Conservation (phyloP, 768 basidiomycete species). For the Suillus cothurnatus region DNA sequence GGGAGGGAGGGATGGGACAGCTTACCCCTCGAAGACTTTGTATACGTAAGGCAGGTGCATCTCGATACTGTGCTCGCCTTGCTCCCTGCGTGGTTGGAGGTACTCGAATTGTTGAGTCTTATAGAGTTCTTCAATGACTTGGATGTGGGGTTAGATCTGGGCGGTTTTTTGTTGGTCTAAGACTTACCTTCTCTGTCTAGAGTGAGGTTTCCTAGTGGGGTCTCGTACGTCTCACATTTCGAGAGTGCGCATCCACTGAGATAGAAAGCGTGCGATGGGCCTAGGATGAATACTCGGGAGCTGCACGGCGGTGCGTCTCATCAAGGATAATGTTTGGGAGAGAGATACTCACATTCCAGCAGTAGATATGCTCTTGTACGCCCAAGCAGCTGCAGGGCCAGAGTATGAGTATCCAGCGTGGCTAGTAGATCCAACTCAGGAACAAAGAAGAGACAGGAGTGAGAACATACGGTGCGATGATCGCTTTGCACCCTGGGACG, state of each 20-base stretch:
- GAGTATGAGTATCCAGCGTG: constrained; percentile 98
- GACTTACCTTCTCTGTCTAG: constrained; percentile 78
- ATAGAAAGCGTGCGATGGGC: constrained; percentile 93
- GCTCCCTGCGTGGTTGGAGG: constrained; percentile 72
- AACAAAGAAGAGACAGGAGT: neutral
- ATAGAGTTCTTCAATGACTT: constrained; percentile 69
- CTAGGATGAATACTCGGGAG: constrained; percentile 90
- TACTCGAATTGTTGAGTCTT: constrained; percentile 68
- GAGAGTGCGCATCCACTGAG: constrained; percentile 87
- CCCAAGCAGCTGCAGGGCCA: constrained; percentile 94
- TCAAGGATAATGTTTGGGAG: constrained; percentile 1
- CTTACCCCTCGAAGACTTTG: constrained; percentile 80
- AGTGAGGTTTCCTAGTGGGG: constrained; percentile 81
- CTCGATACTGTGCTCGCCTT: constrained; percentile 96
- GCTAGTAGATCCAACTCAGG: constrained; percentile 41
- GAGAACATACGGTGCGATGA: constrained; percentile 89
- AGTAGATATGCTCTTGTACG: constrained; percentile 87
- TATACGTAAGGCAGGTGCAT: constrained; percentile 95
- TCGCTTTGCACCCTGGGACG: constrained; percentile 72
- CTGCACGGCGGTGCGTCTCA: constrained; percentile 42
- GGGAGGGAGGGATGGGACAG: neutral
- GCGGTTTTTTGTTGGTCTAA: neutral
- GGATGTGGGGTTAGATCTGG: neutral
- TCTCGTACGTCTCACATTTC: constrained; percentile 73
- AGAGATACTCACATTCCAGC: constrained; percentile 66